Conservation (phyloP, 768 basidiomycete genomes). For the Lactifluus echinatus region DNA sequence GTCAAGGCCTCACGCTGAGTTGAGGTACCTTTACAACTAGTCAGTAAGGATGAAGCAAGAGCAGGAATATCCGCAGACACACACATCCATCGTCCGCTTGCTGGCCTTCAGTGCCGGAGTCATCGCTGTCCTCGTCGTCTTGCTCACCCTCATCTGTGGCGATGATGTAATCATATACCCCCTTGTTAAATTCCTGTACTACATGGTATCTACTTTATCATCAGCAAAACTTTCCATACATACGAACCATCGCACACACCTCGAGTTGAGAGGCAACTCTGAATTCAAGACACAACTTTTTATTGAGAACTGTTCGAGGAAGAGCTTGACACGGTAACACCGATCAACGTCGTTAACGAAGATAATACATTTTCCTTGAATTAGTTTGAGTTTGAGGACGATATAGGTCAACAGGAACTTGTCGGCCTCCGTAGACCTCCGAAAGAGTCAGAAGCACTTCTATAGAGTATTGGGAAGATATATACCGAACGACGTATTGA, state of each 20-base stretch:
- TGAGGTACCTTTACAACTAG: constrained; percentile 38
- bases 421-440: constrained; percentile 65
- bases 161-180: constrained; percentile 97
- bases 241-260: constrained; percentile 34
- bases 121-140: constrained; percentile 43
- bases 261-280: constrained; percentile 89
- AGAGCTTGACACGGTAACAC: constrained; percentile 92
- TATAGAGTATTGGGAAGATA: neutral
- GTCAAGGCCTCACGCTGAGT: constrained; percentile 38
- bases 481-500: constrained; percentile 77
- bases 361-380: constrained; percentile 92
- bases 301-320: constrained; percentile 95
- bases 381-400: constrained; percentile 90
- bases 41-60: neutral
- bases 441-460: neutral
- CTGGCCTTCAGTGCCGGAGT: constrained; percentile 34
- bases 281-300: constrained; percentile 94
- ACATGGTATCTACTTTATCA: constrained; percentile 65
- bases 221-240: constrained; percentile 5
- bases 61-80: constrained; percentile 17
- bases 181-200: constrained; percentile 98
- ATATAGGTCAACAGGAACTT: constrained; percentile 96
- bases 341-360: constrained; percentile 97
- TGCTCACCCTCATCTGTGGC: constrained; percentile 83
- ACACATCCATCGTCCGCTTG: constrained; percentile 31